Evolutionary conservation across 176 grass and related monocot genomes (phyloP), one percentile per base, ranked within the genome.

Genomic region (Elymus sibiricus): DNA sequence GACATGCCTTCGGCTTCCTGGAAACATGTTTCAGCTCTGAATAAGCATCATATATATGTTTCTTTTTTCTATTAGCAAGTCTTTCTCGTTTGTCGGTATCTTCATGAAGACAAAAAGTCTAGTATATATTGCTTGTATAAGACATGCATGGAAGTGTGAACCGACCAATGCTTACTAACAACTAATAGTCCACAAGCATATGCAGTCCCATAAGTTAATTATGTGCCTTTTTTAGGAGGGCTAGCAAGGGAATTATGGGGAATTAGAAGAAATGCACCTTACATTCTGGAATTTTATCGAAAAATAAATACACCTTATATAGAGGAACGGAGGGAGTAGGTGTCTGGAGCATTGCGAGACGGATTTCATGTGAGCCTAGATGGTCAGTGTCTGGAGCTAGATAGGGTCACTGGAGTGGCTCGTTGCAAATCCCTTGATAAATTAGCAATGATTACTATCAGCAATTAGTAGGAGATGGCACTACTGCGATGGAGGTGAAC

Each of bases 111-210:
- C 16, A 47, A 46, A 31, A 59, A n/a, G 81, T 60, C n/a, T 22
- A 66, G 11, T 3, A 55, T 25, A 60, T 79, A 59, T 86, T 85
- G 13, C 12, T 59, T 86, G 32, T 79, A 59, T 59, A 79, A 55
- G 76, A 80, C 84, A 21, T 11, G 11, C 22, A 76, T 32, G 43
- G 69, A 76, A 31, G 73, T 79, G 15, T 19, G 65, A 70, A 79
- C 35, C 15, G 26, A 79, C 22, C 7, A 9, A 15, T 15, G 47
- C 64, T 81, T 66, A 56, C 53, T 32, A 76, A 21, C 11, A 66
- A 21, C 59, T 51, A 51, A 6, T 28, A 55, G 5, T 24, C 70
- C 43, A 32, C 21, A 14, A 75, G n/a, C 24, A 82, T 22, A 55
- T 58, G 11, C 76, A 70, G 68, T 44, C 77, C 53, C 40, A 34